These are phyloP conservation scores for Myxozyma mucilagina DNA, from an alignment of 805 yeast species.

Conservation along the genomic window DNA sequence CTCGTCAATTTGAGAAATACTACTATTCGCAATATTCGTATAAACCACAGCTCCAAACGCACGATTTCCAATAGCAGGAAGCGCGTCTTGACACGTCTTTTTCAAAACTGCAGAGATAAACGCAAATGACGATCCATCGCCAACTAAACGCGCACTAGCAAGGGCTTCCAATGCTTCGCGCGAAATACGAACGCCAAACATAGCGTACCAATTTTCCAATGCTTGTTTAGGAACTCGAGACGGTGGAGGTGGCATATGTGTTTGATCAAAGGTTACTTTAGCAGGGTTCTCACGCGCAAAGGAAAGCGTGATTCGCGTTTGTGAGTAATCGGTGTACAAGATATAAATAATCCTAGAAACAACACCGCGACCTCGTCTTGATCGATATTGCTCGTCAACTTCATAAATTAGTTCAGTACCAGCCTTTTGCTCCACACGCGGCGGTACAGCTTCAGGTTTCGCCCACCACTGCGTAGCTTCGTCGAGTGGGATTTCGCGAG, in stretches of 20 bases:
- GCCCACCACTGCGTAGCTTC: conserved; percentile 67
- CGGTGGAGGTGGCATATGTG: conserved; percentile 49
- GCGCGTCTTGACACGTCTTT: conserved; percentile 43
- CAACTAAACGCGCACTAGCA: conserved; percentile 33
- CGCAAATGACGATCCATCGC: conserved; percentile 42
- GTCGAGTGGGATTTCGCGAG: conserved; percentile 41
- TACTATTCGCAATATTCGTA: conserved; percentile 52
- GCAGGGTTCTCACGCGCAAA: conserved; percentile 59
- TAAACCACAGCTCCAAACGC: conserved; percentile 75
- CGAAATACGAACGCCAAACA: conserved; percentile 55
- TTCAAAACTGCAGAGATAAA: conserved; percentile 38
- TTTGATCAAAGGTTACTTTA: conserved; percentile 46
- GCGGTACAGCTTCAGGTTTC: conserved; percentile 56
- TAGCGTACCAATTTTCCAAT: conserved; percentile 51
- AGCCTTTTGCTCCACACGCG: conserved; percentile 41
- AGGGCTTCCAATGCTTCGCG: conserved; percentile 45
- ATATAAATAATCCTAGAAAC: conserved; percentile 67
- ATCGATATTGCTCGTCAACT: conserved; percentile 57
- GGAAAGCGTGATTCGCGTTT: conserved; percentile 57
- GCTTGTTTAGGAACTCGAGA: conserved; percentile 46
- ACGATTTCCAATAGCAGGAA: conserved; percentile 63
- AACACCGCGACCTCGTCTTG: conserved; percentile 57
- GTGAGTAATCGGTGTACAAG: conserved; percentile 71
- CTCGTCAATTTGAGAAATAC: conserved; percentile 56
- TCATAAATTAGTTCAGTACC: conserved; percentile 59